phyloP scores from a whole-genome alignment of 441 rosid species.

The Dalechampia spathulata region DNA sequence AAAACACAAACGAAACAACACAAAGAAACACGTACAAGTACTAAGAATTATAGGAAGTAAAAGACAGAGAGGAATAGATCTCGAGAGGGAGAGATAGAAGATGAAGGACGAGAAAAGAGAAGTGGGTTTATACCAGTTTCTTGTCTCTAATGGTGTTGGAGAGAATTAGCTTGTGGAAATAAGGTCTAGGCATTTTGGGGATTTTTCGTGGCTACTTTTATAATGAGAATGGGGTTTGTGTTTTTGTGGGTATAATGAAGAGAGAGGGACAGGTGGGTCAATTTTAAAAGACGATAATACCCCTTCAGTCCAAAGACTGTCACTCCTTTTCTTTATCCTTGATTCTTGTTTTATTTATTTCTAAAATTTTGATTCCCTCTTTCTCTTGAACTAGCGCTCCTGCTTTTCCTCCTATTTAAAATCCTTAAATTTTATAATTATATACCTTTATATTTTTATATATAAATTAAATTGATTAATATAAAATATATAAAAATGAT shows the following conservation, averaged over 20 bases:
- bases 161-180: constrained; percentile 83
- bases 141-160: constrained; percentile 58
- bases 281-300: constrained; percentile 12
- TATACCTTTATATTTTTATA: no score
- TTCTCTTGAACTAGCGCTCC: no score
- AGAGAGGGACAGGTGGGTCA: constrained; percentile 10
- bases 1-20: not conserved
- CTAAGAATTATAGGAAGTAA: not conserved
- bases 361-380: no score
- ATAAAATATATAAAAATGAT: no score
- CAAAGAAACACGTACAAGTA: not conserved
- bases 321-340: no score
- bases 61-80: not conserved
- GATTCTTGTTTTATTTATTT: no score
- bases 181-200: constrained; percentile 73
- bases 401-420: no score
- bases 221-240: not conserved
- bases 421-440: no score
- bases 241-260: constrained; percentile 8
- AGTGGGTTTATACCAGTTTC: constrained; percentile 59
- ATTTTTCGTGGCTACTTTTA: not conserved
- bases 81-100: not conserved
- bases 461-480: no score
- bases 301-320: no score
- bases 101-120: no score